Base-by-base conservation (phyloP, 139 green algal species). In the Trebouxia sp. region DNA sequence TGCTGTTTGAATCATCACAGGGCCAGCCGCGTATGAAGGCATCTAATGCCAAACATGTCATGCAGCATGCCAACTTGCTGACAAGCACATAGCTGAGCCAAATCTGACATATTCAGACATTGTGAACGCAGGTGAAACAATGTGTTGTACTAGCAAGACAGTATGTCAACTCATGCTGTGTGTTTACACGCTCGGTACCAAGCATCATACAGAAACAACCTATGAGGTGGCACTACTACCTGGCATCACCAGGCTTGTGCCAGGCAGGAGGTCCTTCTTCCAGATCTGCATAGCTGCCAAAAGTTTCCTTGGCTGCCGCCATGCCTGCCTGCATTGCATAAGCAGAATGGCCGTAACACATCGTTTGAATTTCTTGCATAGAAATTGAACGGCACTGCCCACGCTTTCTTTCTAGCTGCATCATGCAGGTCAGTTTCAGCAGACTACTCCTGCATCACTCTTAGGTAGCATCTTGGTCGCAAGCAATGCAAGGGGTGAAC, bases 191-290 rank as follows among this genome's bases (percentile, higher is more conserved):
- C n/a, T n/a, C n/a, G n/a, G n/a, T n/a, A n/a, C n/a, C n/a, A n/a
- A n/a, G 50, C 50, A 58, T 22, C 22, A 22, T 58, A 58, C 4
- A 58, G 20, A 6, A 17, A 58, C 26, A 22, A 2, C 20, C 22
- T 28, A 17, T 28, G 20, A 58, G 26, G 2, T 28, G 20, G 26
- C 20, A 28, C 20, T n/a, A 3, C 14, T 17, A 65, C 72, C 72
- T 79, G 47, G 45, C 48, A 79, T 79, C 72, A 30, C 72, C 72
- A 65, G 72, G 45, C 47, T 79, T 79, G 28, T 79, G 72, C 43
- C 42, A 65, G 6, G 47, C 32, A 20, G 43, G 45, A 12, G 43
- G 32, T 5, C 48, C 47, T 30, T 79, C 45, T 28, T 43, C 20
- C 24, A 77, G 39, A 37, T 77, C 67, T 39, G 41, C 24, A 22